Evolutionary conservation across 805 yeast genomes (phyloP).

Genomic region (Wickerhamomyces bovis): DNA sequence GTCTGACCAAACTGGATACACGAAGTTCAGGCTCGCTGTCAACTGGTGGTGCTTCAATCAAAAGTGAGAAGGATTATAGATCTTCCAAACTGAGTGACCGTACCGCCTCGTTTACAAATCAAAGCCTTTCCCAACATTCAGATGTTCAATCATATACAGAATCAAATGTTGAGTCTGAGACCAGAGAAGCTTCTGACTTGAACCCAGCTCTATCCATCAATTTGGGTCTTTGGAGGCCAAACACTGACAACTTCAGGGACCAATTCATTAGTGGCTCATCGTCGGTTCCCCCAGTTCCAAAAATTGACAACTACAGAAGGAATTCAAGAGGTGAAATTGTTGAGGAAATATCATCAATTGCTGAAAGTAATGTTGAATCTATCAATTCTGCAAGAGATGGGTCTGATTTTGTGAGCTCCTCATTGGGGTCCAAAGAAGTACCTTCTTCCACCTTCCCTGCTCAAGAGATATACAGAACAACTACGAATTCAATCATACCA

Average conservation of each 20-base stretch:
- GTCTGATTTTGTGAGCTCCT: not conserved
- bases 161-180: not conserved
- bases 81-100: constrained; percentile 21
- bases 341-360: constrained; percentile 17
- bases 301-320: constrained; percentile 26
- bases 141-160: constrained; percentile 7
- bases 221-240: constrained; percentile 56
- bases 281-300: constrained; percentile 24
- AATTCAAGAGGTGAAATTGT: constrained; percentile 24
- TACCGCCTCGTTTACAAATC: constrained; percentile 19
- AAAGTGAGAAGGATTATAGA: constrained; percentile 20
- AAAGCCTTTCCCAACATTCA: constrained; percentile 7
- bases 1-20: not conserved
- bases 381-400: not conserved
- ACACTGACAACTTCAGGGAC: constrained; percentile 44
- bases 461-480: constrained; percentile 20
- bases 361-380: constrained; percentile 6
- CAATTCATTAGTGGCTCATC: constrained; percentile 36
- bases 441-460: not conserved
- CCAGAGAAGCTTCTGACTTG: constrained; percentile 5
- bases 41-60: constrained; percentile 26
- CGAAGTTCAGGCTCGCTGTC: constrained; percentile 26
- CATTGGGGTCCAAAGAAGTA: not conserved
- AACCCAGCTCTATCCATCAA: constrained; percentile 30
- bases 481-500: constrained; percentile 17